Evolutionary conservation across 768 basidiomycete genomes (phyloP).

Genomic region (Kwoniella shandongensis): DNA sequence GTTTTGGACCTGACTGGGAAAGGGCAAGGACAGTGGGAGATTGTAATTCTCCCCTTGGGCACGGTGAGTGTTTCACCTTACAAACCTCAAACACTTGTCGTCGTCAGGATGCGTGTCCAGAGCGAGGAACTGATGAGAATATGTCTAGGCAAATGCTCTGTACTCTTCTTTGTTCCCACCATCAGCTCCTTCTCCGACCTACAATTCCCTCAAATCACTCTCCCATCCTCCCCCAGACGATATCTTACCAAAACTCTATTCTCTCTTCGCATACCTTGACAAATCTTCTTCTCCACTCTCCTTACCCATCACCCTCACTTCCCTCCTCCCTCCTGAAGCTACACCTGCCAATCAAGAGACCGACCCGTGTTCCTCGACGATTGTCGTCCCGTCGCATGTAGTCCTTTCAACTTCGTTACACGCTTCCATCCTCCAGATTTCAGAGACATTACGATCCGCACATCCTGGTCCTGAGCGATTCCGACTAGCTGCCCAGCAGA

Average conservation of each 20-base stretch:
- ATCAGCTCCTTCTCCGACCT: not conserved
- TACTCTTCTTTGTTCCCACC: constrained; percentile 75
- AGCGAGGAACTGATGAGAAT: not conserved
- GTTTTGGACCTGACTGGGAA: constrained; percentile 48
- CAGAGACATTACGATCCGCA: constrained; percentile 65
- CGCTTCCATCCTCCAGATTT: constrained; percentile 69
- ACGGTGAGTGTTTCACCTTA: constrained; percentile 35
- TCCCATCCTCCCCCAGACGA: constrained; percentile 16
- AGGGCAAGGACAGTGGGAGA: constrained; percentile 24
- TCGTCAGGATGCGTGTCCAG: not conserved
- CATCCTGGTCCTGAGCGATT: constrained; percentile 81
- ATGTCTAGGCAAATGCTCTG: constrained; percentile 76
- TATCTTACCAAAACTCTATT: constrained; percentile 58
- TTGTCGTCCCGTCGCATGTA: constrained; percentile 63
- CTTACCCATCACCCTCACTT: constrained; percentile 19
- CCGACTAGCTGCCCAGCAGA: constrained; percentile 77
- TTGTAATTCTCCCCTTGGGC: constrained; percentile 38
- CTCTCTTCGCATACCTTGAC: constrained; percentile 61
- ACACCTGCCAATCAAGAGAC: constrained; percentile 2
- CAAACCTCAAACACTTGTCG: not conserved
- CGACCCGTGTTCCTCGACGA: not conserved
- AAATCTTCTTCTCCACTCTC: constrained; percentile 8
- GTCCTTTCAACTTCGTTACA: constrained; percentile 84
- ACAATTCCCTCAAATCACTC: constrained; percentile 8
- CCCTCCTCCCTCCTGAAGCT: constrained; percentile 56